phyloP scores from a whole-genome alignment of 768 basidiomycete species.

The Clitopilus hobsonii region DNA sequence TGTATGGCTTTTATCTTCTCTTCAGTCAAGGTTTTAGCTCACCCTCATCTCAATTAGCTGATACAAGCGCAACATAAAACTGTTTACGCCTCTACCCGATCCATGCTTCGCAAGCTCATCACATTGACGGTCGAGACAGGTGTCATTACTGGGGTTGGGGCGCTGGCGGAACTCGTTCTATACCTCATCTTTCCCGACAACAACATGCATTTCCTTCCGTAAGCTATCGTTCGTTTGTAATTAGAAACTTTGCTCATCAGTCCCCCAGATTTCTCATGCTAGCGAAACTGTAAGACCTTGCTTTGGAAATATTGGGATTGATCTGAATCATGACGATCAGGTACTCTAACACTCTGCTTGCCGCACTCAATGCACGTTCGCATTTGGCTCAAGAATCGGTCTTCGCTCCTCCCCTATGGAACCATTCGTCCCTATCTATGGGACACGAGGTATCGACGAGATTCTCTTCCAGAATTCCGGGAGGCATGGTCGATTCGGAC shows the following conservation, averaged over 20 bases:
- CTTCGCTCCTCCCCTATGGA: not conserved
- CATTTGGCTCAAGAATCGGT: not conserved
- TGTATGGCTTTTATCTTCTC: slow-evolving; percentile 1
- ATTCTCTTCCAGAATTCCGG: not conserved
- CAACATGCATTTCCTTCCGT: slow-evolving; percentile 8
- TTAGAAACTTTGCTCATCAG: not conserved
- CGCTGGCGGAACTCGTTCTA: slow-evolving; percentile 2
- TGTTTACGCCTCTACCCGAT: not conserved
- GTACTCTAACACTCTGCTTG: slow-evolving; percentile 8
- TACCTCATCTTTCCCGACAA: slow-evolving; percentile 7
- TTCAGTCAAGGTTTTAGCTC: not conserved
- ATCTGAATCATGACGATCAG: not conserved
- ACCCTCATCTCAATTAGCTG: not conserved
- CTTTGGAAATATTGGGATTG: not conserved
- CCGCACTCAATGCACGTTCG: slow-evolving; percentile 9
- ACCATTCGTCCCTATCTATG: not conserved
- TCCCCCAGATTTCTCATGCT: slow-evolving; percentile 6
- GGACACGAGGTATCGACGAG: not conserved
- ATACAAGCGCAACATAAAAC: slow-evolving; percentile 1
- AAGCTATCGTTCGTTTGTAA: not conserved
- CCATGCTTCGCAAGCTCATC: slow-evolving; percentile 4
- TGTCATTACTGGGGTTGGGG: slow-evolving; percentile 3
- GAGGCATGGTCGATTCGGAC: not conserved
- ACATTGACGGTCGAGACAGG: slow-evolving; percentile 7
- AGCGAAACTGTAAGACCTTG: slow-evolving; percentile 4